Evolutionary conservation across 106 monocot genomes (phyloP).

Genomic region (Apostasia shenzhenica): DNA sequence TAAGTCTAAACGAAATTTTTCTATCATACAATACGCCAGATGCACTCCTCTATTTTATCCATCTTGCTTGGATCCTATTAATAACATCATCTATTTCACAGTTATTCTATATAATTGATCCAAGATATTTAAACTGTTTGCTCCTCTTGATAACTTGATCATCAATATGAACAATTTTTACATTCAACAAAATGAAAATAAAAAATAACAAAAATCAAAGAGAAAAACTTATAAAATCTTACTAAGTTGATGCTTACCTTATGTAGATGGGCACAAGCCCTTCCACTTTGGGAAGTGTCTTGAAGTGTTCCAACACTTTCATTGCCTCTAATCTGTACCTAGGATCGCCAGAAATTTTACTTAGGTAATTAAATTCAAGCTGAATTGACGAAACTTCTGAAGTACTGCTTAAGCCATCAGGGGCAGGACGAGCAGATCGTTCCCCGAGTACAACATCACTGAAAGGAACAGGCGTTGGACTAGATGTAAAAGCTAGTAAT

Average conservation of each 20-base stretch:
- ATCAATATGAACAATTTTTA: too few species aligned
- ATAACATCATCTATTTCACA: too few species aligned
- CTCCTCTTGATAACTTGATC: too few species aligned
- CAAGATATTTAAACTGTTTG: too few species aligned
- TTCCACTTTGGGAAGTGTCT: slow-evolving; percentile 67
- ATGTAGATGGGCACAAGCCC: slow-evolving; percentile 93
- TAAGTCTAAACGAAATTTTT: too few species aligned
- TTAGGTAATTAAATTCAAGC: slow-evolving; percentile 92
- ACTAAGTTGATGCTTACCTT: slow-evolving; percentile 28
- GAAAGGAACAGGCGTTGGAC: slow-evolving; percentile 83
- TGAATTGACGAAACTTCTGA: slow-evolving; percentile 87
- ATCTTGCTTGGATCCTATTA: too few species aligned
- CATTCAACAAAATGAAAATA: too few species aligned
- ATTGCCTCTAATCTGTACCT: slow-evolving; percentile 73
- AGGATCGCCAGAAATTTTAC: slow-evolving; percentile 67
- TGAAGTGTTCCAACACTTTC: slow-evolving; percentile 87
- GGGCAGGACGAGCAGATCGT: slow-evolving; percentile 70
- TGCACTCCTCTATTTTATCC: too few species aligned
- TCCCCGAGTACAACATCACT: slow-evolving; percentile 89
- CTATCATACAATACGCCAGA: too few species aligned
- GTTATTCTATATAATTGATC: too few species aligned
- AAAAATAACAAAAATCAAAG: too few species aligned
- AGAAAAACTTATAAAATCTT: too few species aligned
- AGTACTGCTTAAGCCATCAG: slow-evolving; percentile 90
- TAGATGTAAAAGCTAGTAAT: slow-evolving; percentile 73